phyloP scores from a whole-genome alignment of 164 flowering plant genomes.

The Sextonia rubra region DNA sequence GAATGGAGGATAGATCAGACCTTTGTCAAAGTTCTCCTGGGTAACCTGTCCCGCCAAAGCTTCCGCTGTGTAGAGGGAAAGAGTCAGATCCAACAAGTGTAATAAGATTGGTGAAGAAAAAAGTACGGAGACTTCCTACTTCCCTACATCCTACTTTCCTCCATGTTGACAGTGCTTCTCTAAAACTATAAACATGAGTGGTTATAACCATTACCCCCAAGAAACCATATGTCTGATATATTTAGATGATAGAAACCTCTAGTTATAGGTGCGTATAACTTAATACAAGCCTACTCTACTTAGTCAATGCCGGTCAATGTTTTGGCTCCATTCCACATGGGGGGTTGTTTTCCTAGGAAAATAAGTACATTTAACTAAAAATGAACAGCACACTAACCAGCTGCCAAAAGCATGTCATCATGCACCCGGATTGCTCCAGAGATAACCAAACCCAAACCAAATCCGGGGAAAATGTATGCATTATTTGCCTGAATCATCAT shows the following conservation, averaged over 20 bases:
- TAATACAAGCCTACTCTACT: not conserved
- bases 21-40: constrained; percentile 62
- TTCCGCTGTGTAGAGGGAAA: constrained; percentile 52
- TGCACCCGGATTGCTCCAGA: constrained; percentile 96
- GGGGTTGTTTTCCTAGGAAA: too few species aligned
- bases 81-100: not conserved
- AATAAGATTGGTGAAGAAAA: not conserved
- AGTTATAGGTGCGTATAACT: not conserved
- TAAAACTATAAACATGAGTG: not conserved
- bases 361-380: too few species aligned
- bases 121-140: too few species aligned
- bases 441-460: constrained; percentile 86
- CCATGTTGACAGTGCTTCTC: not conserved
- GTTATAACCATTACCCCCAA: not conserved
- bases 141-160: not conserved
- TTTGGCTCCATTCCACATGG: too few species aligned
- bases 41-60: constrained; percentile 79
- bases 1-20: constrained; percentile 80
- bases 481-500: constrained; percentile 65
- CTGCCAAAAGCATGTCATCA: constrained; percentile 92
- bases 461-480: constrained; percentile 95
- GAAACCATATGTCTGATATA: not conserved
- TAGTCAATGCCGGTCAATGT: too few species aligned
- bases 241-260: not conserved
- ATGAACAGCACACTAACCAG: constrained; percentile 51